Base-by-base conservation (phyloP, 805 yeast species). In the Nakazawaea pomicola region DNA sequence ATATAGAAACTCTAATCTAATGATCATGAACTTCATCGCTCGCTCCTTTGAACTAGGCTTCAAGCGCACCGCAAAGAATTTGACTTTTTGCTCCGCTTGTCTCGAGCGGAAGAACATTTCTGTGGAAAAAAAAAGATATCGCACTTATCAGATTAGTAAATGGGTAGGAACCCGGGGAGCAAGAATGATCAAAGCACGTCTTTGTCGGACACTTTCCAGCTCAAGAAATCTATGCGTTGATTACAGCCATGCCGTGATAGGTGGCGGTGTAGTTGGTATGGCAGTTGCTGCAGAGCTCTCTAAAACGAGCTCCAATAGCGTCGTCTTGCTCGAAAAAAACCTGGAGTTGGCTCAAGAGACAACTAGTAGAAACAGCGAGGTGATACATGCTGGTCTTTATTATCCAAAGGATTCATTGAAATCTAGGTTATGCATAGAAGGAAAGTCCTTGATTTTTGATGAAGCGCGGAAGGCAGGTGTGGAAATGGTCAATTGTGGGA, bases 291-390 rank as follows among this genome's bases (percentile, higher is more conserved):
- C 91, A 1, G 81, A 83, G 48, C 64, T 89, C 24, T 63, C 77
- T 31, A 59, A 65, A 38, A 52, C 58, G 3, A 47, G 68, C n/a
- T 57, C 67, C 4, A 72, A 72, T 42, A 62, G 62, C 4, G 88
- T 88, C 0, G 57, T 84, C 1, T 55, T 90, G 8, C 57, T 89
- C 2, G 97, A 89, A 51, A 78, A 83, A 52, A 77, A 88, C 56
- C 57, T 61, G 1, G 66, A 67, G 27, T 56, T 78, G 36, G 96
- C 96, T 1, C 72, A 74, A 49, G 96, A 89, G 52, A 87, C 95
- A 0, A 82, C 95, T 5, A 74, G 91, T n/a, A 67, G 96, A 39
- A 89, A 89, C 64, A 84, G 95, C 2, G 97, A 90, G 54, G 97
- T 90, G 19, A 82, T 89, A 18, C 97, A 89, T 61, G 95, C 95